Evolutionary conservation across 495 filamentous ascomycete genomes (phyloP).

Genomic region (Penicillium flavigenum): DNA sequence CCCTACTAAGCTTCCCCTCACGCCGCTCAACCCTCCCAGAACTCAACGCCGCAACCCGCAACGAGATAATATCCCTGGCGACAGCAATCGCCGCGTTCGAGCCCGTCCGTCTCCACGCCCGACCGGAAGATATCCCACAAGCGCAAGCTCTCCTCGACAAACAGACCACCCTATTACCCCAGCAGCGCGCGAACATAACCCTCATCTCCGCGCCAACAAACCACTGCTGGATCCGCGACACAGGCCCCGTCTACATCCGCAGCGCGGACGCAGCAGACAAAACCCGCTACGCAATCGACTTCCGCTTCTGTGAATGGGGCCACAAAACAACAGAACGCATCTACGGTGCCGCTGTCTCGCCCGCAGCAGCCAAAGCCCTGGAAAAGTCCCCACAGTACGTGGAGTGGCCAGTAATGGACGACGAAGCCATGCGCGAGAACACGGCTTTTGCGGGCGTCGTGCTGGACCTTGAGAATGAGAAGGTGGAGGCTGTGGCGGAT

Average conservation of each 20-base stretch:
- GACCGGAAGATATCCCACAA: constrained; percentile 24
- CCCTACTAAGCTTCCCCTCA: constrained; percentile 39
- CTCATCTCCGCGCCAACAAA: constrained; percentile 30
- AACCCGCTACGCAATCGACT: constrained; percentile 32
- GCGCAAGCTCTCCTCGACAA: constrained; percentile 24
- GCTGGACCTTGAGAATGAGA: constrained; percentile 23
- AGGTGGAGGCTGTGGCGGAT: constrained; percentile 9
- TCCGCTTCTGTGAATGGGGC: constrained; percentile 39
- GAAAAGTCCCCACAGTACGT: background rate
- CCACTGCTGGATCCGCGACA: constrained; percentile 40
- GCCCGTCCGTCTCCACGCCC: constrained; percentile 33
- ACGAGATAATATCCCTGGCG: constrained; percentile 33
- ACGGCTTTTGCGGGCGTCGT: constrained; percentile 27
- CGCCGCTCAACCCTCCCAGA: constrained; percentile 26
- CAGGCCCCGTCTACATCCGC: constrained; percentile 36
- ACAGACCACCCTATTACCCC: background rate
- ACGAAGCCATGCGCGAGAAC: constrained; percentile 21
- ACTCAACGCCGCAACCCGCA: constrained; percentile 25
- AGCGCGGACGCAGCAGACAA: constrained; percentile 9
- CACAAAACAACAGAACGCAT: constrained; percentile 22
- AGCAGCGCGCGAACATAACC: constrained; percentile 16
- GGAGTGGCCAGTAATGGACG: constrained; percentile 28
- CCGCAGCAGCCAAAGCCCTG: constrained; percentile 5
- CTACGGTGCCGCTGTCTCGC: constrained; percentile 18
- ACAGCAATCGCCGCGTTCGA: constrained; percentile 36